These are phyloP conservation scores for Globisporangium echinulatum DNA, from an alignment of 352 stramenopile genomes.

Conservation along the genomic window DNA sequence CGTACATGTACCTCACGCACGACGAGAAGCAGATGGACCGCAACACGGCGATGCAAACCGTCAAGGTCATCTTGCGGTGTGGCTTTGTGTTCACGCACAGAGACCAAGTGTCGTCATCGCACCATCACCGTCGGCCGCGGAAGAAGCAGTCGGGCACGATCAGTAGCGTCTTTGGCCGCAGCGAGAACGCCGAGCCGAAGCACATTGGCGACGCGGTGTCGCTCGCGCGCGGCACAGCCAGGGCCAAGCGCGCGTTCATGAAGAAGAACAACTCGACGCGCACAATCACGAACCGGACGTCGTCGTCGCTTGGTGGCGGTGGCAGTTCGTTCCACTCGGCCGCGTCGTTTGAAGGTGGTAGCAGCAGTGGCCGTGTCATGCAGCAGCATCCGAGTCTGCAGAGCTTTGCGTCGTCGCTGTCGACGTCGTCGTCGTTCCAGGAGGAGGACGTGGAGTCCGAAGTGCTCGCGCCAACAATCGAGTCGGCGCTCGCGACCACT, in stretches of 20 bases:
- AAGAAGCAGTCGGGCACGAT: conserved; percentile 38
- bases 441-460: neutral
- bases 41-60: conserved; percentile 78
- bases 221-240: conserved; percentile 31
- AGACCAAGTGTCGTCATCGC: conserved; percentile 32
- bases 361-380: neutral
- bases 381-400: neutral
- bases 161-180: conserved; percentile 47
- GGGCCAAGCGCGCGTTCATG: conserved; percentile 61
- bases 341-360: conserved; percentile 1
- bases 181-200: conserved; percentile 48
- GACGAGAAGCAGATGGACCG: conserved; percentile 82
- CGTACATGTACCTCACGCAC: conserved; percentile 73
- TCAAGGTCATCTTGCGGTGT: conserved; percentile 71
- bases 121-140: conserved; percentile 12
- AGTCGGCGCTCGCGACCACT: neutral
- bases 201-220: conserved; percentile 50
- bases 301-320: conserved; percentile 1
- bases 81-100: conserved; percentile 65
- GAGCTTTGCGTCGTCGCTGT: conserved; percentile 3
- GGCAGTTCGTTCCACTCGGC: conserved; percentile 2
- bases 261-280: conserved; percentile 16
- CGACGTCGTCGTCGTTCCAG: conserved; percentile 5
- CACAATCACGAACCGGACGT: conserved; percentile 11
- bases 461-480: conserved; percentile 3